phyloP scores from a whole-genome alignment of 2,329 filamentous ascomycete species.

The Emergomyces orientalis region DNA sequence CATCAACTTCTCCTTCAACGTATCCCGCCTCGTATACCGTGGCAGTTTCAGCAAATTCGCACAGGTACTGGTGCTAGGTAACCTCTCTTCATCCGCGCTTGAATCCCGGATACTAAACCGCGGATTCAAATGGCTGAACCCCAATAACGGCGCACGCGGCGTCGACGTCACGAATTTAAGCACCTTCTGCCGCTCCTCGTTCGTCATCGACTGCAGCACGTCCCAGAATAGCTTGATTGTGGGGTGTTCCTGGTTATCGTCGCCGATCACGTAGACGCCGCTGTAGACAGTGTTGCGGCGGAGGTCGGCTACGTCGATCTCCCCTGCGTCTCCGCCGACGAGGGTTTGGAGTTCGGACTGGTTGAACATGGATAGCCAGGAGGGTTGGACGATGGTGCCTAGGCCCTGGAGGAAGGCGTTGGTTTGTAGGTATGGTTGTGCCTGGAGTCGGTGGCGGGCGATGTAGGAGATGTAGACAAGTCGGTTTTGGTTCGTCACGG shows the following conservation, averaged over 20 bases:
- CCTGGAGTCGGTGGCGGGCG: constrained; percentile 72
- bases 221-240: constrained; percentile 85
- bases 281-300: constrained; percentile 77
- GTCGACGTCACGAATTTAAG: constrained; percentile 95
- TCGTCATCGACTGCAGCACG: constrained; percentile 66
- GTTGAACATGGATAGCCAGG: constrained; percentile 98
- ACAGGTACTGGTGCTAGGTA: constrained; percentile 92
- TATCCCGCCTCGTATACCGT: constrained; percentile 58
- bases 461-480: constrained; percentile 92
- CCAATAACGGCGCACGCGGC: constrained; percentile 77
- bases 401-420: constrained; percentile 80
- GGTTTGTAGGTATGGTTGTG: constrained; percentile 73
- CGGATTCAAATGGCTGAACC: constrained; percentile 77
- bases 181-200: constrained; percentile 71
- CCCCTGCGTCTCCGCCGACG: constrained; percentile 74
- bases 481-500: constrained; percentile 85
- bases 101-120: constrained; percentile 83
- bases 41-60: constrained; percentile 92
- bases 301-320: constrained; percentile 81
- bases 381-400: constrained; percentile 76
- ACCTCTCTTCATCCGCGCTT: constrained; percentile 61
- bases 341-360: constrained; percentile 88
- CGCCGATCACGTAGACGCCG: constrained; percentile 80
- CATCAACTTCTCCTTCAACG: constrained; percentile 68
- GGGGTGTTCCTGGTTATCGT: constrained; percentile 76